A percentile compares a stretch with the other conserved stretches of the same genome.
phyloP scores from a whole-genome alignment of 345 rosid species.

The Isatis tinctoria region DNA sequence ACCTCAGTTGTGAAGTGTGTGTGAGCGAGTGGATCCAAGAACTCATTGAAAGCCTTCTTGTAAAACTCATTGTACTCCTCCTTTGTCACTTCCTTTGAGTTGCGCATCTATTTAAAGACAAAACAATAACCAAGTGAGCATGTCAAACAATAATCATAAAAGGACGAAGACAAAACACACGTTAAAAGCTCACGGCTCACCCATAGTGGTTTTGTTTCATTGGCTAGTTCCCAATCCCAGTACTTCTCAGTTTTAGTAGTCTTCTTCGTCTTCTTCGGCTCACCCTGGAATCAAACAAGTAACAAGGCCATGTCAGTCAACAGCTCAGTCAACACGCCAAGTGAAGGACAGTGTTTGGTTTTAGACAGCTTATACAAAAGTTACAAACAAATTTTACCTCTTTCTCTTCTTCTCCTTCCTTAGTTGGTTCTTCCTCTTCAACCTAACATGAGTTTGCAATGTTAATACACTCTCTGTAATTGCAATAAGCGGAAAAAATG shows the following conservation, averaged over 20 bases:
- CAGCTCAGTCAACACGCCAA: background rate
- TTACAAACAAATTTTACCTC: constrained; percentile 43
- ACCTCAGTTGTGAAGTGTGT: constrained; percentile 96
- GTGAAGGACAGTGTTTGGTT: background rate
- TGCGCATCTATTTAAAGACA: constrained; percentile 63
- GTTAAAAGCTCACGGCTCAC: constrained; percentile 38
- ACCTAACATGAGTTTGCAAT: constrained; percentile 46
- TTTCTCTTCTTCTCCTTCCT: constrained; percentile 75
- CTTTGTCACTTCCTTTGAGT: constrained; percentile 71
- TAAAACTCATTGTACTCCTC: constrained; percentile 86
- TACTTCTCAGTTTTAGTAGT: constrained; percentile 91
- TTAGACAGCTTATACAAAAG: background rate
- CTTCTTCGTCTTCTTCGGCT: constrained; percentile 72
- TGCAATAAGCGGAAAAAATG: background rate
- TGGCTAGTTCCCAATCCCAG: constrained; percentile 98
- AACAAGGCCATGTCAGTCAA: constrained; percentile 10
- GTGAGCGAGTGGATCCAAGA: constrained; percentile 84
- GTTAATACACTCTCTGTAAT: background rate
- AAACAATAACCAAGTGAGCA: background rate
- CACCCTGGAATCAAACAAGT: constrained; percentile 47
- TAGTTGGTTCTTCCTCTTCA: constrained; percentile 83
- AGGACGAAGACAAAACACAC: background rate
- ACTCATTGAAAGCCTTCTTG: constrained; percentile 89
- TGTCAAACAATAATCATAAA: background rate
- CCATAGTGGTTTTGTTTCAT: constrained; percentile 96